These are phyloP conservation scores for Sarcodon aspratus DNA, from an alignment of 768 basidiomycete species.

Conservation along the genomic window DNA sequence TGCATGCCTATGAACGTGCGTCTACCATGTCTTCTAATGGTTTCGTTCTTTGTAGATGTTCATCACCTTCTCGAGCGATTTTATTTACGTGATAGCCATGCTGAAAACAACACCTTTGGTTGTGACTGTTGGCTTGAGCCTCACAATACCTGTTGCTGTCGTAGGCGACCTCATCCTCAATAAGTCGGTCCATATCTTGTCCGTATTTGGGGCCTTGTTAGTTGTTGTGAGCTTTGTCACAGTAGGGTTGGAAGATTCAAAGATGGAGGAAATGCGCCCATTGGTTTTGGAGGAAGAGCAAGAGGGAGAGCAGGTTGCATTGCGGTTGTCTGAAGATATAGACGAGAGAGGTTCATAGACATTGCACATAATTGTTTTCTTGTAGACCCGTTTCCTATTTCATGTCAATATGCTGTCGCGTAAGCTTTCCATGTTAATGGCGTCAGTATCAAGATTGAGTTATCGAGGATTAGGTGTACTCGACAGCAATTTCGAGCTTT, in stretches of 20 bases:
- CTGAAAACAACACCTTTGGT: conserved; percentile 93
- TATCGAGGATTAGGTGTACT: conserved; percentile 10
- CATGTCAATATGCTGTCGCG: neutral
- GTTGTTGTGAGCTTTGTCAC: conserved; percentile 72
- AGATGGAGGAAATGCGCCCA: conserved; percentile 10
- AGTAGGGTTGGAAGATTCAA: conserved; percentile 47
- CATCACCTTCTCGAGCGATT: conserved; percentile 79
- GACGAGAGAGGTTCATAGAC: neutral
- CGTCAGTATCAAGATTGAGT: neutral
- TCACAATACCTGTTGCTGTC: conserved; percentile 90
- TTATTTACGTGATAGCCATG: conserved; percentile 82
- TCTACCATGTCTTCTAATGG: neutral
- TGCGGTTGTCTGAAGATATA: neutral
- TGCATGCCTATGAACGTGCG: neutral
- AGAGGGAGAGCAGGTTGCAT: neutral
- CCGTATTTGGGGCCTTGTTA: conserved; percentile 62
- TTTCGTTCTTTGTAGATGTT: conserved; percentile 42
- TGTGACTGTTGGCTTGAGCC: conserved; percentile 83
- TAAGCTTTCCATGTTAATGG: neutral
- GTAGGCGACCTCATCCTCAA: conserved; percentile 65
- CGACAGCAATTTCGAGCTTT: conserved; percentile 27
- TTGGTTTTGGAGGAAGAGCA: neutral
- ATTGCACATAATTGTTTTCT: no score
- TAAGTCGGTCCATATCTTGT: conserved; percentile 42
- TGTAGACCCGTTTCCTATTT: no score